Conservation (phyloP, 129 eudicot genomes). For the Calendula officinalis region DNA sequence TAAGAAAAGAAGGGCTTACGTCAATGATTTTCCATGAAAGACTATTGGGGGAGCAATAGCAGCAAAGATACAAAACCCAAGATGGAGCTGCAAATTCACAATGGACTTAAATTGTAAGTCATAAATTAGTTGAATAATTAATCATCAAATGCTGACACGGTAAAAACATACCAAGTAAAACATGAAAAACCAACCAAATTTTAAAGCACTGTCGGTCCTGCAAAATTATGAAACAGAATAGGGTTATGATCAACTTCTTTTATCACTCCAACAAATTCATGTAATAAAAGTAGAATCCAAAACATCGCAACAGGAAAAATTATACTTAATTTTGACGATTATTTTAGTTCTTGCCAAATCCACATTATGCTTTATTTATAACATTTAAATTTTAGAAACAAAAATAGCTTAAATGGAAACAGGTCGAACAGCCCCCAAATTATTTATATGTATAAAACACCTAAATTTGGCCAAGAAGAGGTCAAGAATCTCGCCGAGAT, state of each 20-base stretch:
- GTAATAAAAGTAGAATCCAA: not conserved
- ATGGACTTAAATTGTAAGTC: not conserved
- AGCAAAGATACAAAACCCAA: slow-evolving; percentile 91
- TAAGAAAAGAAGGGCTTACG: slow-evolving; percentile 51
- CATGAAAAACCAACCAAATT: slow-evolving; percentile 91
- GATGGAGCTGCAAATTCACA: slow-evolving; percentile 65
- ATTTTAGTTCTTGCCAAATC: no score
- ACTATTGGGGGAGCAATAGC: slow-evolving; percentile 96
- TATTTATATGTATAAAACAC: no score
- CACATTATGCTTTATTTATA: no score
- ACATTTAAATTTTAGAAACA: no score
- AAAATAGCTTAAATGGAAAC: no score
- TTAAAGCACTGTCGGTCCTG: slow-evolving; percentile 98
- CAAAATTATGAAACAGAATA: slow-evolving; percentile 18
- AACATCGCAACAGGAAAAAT: not conserved
- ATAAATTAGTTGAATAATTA: slow-evolving; percentile 17
- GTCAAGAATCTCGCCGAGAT: no score
- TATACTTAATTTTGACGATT: no score
- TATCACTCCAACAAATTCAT: slow-evolving; percentile 2
- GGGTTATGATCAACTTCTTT: not conserved
- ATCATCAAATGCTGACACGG: not conserved
- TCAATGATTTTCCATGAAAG: slow-evolving; percentile 82
- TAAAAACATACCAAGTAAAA: slow-evolving; percentile 66
- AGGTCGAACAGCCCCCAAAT: no score
- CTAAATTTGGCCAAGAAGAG: no score